Evolutionary conservation across 2,329 filamentous ascomycete species (phyloP), one percentile per base, ranked within the genome.

Genomic region (Talaromyces islandicus): DNA sequence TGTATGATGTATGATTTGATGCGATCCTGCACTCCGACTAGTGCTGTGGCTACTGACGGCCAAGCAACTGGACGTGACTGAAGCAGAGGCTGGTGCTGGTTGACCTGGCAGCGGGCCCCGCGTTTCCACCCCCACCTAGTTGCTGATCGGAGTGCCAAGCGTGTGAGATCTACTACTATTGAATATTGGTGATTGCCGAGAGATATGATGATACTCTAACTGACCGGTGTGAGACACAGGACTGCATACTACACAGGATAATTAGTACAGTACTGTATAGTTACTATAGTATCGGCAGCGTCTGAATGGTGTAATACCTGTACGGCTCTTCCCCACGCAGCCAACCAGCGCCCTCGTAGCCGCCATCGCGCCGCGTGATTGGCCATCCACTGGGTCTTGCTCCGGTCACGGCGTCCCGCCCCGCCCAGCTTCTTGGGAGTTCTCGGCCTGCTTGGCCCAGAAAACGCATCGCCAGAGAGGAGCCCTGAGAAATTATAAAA

Each of bases 381-480:
- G 48, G 48, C 43, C 10, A 19, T 29, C 51, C 19, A n/a, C 53
- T 54, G 52, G 60, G 46, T 56, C 43, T 48, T 41, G 46, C 60
- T 62, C 60, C 60, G 60, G 60, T 62, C 57, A 58, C 60, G 60
- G 60, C 60, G 60, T n/a, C 27, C 60, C 57, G 60, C 60, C 60
- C 60, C 60, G 60, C 60, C 41, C 32, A 54, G 35, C 24, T 46
- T 46, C 52, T 35, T 24, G 25, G 25, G 17, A 54, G 35, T 54
- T 54, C 53, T 55, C 53, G 35, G 17, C 53, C 35, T 38, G 32
- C 32, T 35, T 35, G 32, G 32, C 32, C 32, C 29, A 30, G 9
- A 30, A 35, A 17, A 35, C 12, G 32, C 17, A 38, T 38, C 35
- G 35, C 35, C 35, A 38, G 35, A n/a, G n/a, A n/a, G n/a, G n/a